These are phyloP conservation scores for Aspergillus sclerotiicarbonarius DNA, from an alignment of 495 filamentous ascomycete genomes.

Conservation along the genomic window DNA sequence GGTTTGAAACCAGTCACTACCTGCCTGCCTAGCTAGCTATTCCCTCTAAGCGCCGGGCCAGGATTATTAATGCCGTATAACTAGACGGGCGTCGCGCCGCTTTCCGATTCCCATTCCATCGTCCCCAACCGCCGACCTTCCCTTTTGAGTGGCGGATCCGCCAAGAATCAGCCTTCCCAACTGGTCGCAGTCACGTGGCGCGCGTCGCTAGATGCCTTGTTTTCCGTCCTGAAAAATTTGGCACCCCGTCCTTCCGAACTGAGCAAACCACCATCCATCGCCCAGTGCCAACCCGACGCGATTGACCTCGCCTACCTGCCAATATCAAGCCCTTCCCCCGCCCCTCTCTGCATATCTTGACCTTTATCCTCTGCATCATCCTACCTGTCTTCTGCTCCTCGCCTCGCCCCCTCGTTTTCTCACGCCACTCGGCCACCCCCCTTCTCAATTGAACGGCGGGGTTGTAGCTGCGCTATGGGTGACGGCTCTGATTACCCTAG, in stretches of 20 bases:
- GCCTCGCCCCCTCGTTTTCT: slow-evolving; percentile 3
- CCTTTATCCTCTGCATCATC: background rate
- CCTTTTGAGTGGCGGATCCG: slow-evolving; percentile 16
- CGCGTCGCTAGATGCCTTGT: slow-evolving; percentile 28
- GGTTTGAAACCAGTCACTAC: background rate
- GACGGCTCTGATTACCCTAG: slow-evolving; percentile 53
- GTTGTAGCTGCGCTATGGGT: slow-evolving; percentile 41
- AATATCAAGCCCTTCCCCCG: slow-evolving; percentile 12
- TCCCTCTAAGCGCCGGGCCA: background rate
- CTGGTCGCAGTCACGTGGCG: slow-evolving; percentile 4
- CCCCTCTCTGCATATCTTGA: background rate
- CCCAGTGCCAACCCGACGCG: slow-evolving; percentile 14
- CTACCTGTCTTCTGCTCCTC: background rate
- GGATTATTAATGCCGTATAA: background rate
- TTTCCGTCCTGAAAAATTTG: slow-evolving; percentile 34
- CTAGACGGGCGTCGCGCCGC: background rate
- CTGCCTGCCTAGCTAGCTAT: no score
- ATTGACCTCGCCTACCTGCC: slow-evolving; percentile 14
- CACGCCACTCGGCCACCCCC: slow-evolving; percentile 15
- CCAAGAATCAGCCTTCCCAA: slow-evolving; percentile 13
- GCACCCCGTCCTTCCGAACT: slow-evolving; percentile 21
- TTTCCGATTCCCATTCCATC: background rate
- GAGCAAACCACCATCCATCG: slow-evolving; percentile 14
- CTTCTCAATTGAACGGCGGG: slow-evolving; percentile 37
- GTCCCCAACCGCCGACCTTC: slow-evolving; percentile 15